These are phyloP conservation scores for Streptanthus diversifolius DNA, from an alignment of 345 rosid species.

Conservation along the genomic window DNA sequence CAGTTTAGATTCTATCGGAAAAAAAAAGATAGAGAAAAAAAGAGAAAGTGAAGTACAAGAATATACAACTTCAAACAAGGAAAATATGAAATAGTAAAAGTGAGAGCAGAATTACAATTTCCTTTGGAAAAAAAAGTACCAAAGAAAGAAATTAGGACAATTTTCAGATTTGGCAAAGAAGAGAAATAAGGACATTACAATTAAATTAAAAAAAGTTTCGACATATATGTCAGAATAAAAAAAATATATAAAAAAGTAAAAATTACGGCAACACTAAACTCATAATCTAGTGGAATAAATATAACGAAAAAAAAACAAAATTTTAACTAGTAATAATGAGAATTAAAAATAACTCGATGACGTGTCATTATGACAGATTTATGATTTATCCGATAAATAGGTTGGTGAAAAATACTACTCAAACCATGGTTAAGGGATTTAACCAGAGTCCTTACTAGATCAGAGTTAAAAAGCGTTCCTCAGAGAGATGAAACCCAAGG, in stretches of 20 bases:
- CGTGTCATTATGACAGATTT: conserved; percentile 23
- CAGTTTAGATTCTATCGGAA: background rate
- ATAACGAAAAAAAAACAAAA: background rate
- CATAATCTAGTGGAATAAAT: background rate
- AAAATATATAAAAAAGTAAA: background rate
- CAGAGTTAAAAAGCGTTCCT: conserved; percentile 33
- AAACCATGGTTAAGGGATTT: conserved; percentile 34
- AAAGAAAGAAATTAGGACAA: background rate
- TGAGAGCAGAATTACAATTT: background rate
- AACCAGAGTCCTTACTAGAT: conserved; percentile 27
- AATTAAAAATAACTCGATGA: conserved; percentile 16
- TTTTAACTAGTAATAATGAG: background rate
- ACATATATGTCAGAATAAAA: background rate
- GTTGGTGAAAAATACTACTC: background rate
- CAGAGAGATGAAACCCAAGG: conserved; percentile 7
- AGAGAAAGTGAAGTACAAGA: background rate
- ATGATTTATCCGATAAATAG: background rate
- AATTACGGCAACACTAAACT: conserved; percentile 4
- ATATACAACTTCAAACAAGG: background rate
- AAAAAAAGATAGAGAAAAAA: background rate
- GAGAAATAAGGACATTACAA: too few relatives aligned
- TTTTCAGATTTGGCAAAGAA: background rate
- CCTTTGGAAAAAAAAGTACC: background rate
- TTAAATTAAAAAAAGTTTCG: background rate
- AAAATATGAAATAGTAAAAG: background rate